Conservation (phyloP, 225 moss, liverwort and hornwort genomes). For the Climacium dendroides region DNA sequence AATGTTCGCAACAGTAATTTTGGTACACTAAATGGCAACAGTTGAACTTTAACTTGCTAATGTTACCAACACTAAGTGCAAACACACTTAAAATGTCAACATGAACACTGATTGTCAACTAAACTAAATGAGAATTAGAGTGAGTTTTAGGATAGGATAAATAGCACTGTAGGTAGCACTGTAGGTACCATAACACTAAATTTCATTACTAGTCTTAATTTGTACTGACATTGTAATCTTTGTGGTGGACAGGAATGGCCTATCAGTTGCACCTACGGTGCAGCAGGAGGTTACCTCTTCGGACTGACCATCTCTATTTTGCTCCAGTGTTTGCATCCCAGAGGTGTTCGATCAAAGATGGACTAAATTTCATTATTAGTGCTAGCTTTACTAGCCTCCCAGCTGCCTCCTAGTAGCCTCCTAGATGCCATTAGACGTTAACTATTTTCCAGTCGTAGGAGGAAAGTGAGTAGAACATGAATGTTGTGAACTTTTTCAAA, state of each 20-base stretch:
- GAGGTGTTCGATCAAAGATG: slow-evolving; percentile 10
- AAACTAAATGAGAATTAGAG: not conserved
- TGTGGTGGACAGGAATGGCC: slow-evolving; percentile 65
- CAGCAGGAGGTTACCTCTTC: slow-evolving; percentile 61
- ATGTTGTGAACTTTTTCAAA: not conserved
- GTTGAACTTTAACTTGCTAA: too few species aligned
- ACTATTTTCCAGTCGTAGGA: not conserved
- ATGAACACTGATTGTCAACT: not conserved
- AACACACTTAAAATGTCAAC: not conserved
- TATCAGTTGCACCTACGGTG: slow-evolving; percentile 81
- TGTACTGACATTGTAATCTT: not conserved
- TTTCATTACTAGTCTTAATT: not conserved
- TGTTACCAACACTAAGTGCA: not conserved
- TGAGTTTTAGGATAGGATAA: not conserved
- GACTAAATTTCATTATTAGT: not conserved
- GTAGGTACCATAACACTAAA: not conserved
- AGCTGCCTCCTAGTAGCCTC: not conserved
- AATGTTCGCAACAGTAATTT: not conserved
- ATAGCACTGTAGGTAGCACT: too few species aligned
- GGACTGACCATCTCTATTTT: slow-evolving; percentile 26
- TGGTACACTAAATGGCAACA: not conserved
- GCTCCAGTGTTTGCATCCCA: slow-evolving; percentile 2
- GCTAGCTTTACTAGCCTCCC: not conserved
- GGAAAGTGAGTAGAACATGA: not conserved
- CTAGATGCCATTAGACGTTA: not conserved